Base-by-base conservation (phyloP, 129 eudicot genomes). In the Flaveria ramosissima region DNA sequence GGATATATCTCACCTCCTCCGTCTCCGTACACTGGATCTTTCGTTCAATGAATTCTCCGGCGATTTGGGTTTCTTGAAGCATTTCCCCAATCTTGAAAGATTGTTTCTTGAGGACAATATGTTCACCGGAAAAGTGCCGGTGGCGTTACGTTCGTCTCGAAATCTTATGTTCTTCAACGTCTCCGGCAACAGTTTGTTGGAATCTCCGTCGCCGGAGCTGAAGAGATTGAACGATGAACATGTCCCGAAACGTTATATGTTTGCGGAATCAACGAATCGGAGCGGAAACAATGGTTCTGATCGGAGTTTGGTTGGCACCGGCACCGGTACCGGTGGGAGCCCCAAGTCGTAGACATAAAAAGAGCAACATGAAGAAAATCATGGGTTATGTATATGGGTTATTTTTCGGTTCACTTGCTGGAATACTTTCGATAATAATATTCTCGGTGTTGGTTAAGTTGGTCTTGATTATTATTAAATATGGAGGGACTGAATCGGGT, bases 111-210 rank as follows among this genome's bases (percentile, higher is more conserved):
- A 84, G 48, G 84, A 93, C 52, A 93, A 93, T 56, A 81, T 64
- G 84, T 93, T 93, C 65, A n/a, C 87, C 16, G 95, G 91, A 16
- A 85, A 85, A 76, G 78, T 90, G n/a, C 98, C 97, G 4, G 11
- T 26, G 0, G 72, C 92, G 0, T 39, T 90, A 83, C 83, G 82
- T 52, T 94, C 97, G 13, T 94, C 89, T 50, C 71, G 93, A 27
- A 94, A 94, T 65, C 93, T 94, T 68, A 79, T 85, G 71, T 82
- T 73, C 56, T 80, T 91, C 50, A 85, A 91, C 82, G 47, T 91
- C 39, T 94, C 98, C 43, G 96, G 96, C 14, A 94, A 94, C 66
- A 80, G 69, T 65, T 83, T 84, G 39, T 20, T 81, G 48, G 91
- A 87, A 47, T 47, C 82, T 83, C 66, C 77, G 26, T 74, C 85